These are phyloP conservation scores for Datura wrightii DNA, from an alignment of 257 asterid genomes.

Conservation along the genomic window DNA sequence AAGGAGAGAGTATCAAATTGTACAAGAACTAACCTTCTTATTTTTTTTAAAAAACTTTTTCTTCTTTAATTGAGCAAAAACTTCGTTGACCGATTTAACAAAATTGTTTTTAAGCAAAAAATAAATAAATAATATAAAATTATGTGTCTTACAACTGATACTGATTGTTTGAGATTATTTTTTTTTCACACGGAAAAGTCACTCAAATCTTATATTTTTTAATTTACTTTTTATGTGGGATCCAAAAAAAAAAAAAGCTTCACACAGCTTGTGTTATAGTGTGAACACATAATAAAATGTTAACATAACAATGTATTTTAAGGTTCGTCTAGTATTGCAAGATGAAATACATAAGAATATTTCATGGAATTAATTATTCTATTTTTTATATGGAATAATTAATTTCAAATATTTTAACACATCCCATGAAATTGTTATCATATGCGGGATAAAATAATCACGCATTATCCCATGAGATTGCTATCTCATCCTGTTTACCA, in stretches of 20 bases:
- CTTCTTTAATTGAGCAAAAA: too few relatives aligned
- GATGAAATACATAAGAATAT: neutral
- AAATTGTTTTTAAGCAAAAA: too few relatives aligned
- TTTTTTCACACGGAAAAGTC: neutral
- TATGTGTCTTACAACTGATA: neutral
- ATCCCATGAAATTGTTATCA: neutral
- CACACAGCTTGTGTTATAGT: too few relatives aligned
- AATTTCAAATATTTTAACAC: neutral
- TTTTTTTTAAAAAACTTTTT: too few relatives aligned
- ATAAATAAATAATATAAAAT: too few relatives aligned
- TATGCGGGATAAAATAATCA: too few relatives aligned
- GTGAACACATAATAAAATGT: neutral
- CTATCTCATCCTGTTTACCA: neutral
- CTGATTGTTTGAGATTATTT: neutral
- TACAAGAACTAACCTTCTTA: too few relatives aligned
- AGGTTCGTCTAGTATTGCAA: fast-evolving
- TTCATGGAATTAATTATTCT: neutral
- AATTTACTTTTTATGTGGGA: neutral
- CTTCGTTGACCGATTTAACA: too few relatives aligned
- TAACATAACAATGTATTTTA: neutral
- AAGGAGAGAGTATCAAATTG: too few relatives aligned
- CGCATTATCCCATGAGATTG: neutral
- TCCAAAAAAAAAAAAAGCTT: neutral
- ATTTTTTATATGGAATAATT: neutral
- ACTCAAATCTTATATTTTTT: neutral